phyloP scores from a whole-genome alignment of 106 monocot species.

The Ottelia alismoides region DNA sequence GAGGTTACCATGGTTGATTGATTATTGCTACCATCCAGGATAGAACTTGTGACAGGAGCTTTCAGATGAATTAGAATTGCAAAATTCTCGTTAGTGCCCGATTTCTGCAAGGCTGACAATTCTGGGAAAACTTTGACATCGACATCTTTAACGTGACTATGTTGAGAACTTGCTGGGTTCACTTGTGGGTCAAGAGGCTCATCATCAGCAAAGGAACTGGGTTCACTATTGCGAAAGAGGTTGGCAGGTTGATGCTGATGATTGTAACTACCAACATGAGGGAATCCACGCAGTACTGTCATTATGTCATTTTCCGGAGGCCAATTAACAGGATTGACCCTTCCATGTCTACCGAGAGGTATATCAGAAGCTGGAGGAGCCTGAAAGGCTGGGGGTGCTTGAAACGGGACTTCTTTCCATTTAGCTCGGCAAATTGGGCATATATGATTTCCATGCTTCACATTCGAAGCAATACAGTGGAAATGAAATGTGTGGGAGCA shows the following conservation, averaged over 20 bases:
- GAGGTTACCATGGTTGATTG: neutral
- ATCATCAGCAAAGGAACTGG: constrained; percentile 55
- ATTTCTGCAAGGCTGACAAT: constrained; percentile 36
- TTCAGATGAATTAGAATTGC: constrained; percentile 63
- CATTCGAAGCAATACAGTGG: constrained; percentile 77
- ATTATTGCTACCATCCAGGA: neutral
- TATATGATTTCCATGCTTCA: constrained; percentile 59
- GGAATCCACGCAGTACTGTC: constrained; percentile 37
- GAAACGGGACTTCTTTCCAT: constrained; percentile 89
- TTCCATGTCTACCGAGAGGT: constrained; percentile 23
- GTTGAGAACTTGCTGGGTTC: constrained; percentile 6
- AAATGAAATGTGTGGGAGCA: constrained; percentile 92
- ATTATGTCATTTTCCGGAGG: constrained; percentile 37
- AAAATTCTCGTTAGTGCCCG: constrained; percentile 30
- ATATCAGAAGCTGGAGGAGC: constrained; percentile 27
- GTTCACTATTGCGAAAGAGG: constrained; percentile 31
- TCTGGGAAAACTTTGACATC: constrained; percentile 56
- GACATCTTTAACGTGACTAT: constrained; percentile 13
- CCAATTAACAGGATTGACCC: constrained; percentile 47
- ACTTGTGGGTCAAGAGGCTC: constrained; percentile 28
- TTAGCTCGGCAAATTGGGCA: constrained; percentile 85
- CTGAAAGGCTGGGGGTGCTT: constrained; percentile 24
- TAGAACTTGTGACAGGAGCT: constrained; percentile 18
- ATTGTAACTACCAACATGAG: constrained; percentile 22
- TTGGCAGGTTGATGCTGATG: constrained; percentile 10